Evolutionary conservation across 2,329 filamentous ascomycete genomes (phyloP).

Genomic region (Aspergillus novofumigatus): DNA sequence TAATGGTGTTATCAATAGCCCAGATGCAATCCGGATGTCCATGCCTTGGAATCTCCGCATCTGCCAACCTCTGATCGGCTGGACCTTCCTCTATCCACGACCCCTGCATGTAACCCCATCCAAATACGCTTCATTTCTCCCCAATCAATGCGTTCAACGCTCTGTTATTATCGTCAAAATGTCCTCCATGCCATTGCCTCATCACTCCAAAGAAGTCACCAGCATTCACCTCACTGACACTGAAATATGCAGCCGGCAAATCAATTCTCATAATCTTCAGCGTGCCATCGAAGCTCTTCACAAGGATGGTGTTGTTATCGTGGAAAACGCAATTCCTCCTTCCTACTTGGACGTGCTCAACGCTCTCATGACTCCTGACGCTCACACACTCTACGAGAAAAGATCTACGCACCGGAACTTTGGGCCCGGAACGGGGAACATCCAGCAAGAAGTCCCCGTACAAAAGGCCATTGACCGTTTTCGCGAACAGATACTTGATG

Average conservation of each 20-base stretch:
- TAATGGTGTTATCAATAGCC: not conserved
- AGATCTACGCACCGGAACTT: conserved; percentile 23
- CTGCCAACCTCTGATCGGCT: not conserved
- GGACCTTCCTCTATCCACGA: not conserved
- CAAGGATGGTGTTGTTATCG: conserved; percentile 35
- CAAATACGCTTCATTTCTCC: not conserved
- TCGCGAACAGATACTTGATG: not conserved
- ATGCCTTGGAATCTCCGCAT: not conserved
- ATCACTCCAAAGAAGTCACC: not conserved
- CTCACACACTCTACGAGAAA: conserved; percentile 27
- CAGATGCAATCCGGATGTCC: not conserved
- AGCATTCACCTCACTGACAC: not conserved
- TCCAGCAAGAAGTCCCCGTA: conserved; percentile 38
- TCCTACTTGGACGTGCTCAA: conserved; percentile 32
- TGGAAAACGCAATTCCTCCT: conserved; percentile 34
- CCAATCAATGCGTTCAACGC: not conserved
- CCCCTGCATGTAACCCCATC: not conserved
- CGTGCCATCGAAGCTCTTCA: conserved; percentile 25
- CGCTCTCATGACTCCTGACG: conserved; percentile 27
- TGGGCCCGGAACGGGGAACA: conserved; percentile 33
- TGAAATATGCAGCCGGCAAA: not conserved
- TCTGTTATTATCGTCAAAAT: not conserved
- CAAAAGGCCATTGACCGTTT: conserved; percentile 31
- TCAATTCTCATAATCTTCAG: conserved; percentile 21
- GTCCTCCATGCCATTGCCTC: not conserved